These are phyloP conservation scores for Bipolaris gigantea DNA, from an alignment of 2,329 filamentous ascomycete genomes.

Conservation along the genomic window DNA sequence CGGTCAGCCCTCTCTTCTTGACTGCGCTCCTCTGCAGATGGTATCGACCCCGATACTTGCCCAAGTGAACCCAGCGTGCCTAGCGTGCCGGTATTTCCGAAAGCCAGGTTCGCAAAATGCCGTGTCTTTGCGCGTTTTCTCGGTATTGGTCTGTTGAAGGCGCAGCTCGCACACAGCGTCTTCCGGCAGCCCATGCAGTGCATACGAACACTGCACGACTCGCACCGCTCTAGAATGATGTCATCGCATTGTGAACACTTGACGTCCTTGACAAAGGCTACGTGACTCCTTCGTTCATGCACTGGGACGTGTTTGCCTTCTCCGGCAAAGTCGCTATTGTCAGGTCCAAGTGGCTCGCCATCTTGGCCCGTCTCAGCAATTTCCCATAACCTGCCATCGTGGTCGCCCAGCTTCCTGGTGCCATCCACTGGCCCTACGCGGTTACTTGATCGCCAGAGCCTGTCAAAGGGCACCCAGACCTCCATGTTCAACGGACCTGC, in stretches of 20 bases:
- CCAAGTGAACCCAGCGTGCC: slow-evolving; percentile 33
- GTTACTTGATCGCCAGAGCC: slow-evolving; percentile 62
- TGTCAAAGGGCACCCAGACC: slow-evolving; percentile 65
- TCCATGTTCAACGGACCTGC: slow-evolving; percentile 59
- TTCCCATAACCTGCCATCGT: slow-evolving; percentile 60
- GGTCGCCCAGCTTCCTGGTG: slow-evolving; percentile 35
- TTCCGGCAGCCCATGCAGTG: slow-evolving; percentile 63
- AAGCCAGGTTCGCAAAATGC: slow-evolving; percentile 43
- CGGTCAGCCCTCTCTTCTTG: slow-evolving; percentile 25
- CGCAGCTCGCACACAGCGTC: slow-evolving; percentile 62
- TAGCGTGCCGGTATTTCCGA: slow-evolving; percentile 34
- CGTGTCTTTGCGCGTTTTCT: slow-evolving; percentile 44
- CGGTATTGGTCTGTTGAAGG: slow-evolving; percentile 58
- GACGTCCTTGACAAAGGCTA: slow-evolving; percentile 55
- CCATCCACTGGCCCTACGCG: slow-evolving; percentile 54
- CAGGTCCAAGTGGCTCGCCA: slow-evolving; percentile 59
- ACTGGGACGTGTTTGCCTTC: slow-evolving; percentile 59
- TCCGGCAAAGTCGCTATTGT: slow-evolving; percentile 47
- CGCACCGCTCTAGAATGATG: slow-evolving; percentile 58
- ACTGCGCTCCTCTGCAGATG: slow-evolving; percentile 27
- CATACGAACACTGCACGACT: slow-evolving; percentile 64
- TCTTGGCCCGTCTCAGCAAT: slow-evolving; percentile 57
- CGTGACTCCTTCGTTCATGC: slow-evolving; percentile 58
- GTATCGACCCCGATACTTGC: slow-evolving; percentile 35
- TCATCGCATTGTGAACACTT: slow-evolving; percentile 59